Evolutionary conservation across 2,329 filamentous ascomycete genomes (phyloP), one percentile per base, ranked within the genome.

Genomic region (Stylonectria norvegica): DNA sequence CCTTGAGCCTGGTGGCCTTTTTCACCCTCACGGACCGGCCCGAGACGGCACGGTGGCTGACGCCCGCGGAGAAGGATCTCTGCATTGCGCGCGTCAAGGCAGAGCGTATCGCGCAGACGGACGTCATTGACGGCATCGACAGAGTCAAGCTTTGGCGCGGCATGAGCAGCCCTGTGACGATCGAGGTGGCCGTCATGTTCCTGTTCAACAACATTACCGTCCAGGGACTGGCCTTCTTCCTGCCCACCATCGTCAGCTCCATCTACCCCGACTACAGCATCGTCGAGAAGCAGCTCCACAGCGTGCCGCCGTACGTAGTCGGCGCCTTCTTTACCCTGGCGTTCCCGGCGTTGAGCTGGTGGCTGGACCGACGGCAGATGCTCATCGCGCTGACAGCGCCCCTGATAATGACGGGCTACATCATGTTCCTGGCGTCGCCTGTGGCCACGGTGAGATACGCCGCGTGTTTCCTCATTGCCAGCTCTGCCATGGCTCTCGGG

Each of bases 121-220:
- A 78, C 50, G 74, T 84, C 0, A 68, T 85, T 2, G 81, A 85
- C 56, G 73, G 75, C 36, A 67, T 84, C 20, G 76, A 82, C 56
- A 61, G 49, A n/a, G 63, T 63, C 25, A 84, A 84, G 61, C 68
- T 74, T 1, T 43, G 76, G n/a, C 69, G 70, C 5, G 81, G 81
- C 5, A 76, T 84, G 38, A 67, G 78, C 60, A 76, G 68, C 49
- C 81, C 81, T 0, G 69, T 81, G 15, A 78, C 76, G 0, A 46
- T 84, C 0, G 60, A 61, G 3, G 79, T 73, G 0, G 61, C 76
- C 0, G 66, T 77, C 43, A 76, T 83, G 53, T 83, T 83, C 64
- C 64, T 82, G 5, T 70, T 83, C 42, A 68, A 81, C 67, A 84
- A 83, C 60, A 74, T 85, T 52, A 84, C 81, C 0, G 81, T 84